Base-by-base conservation (phyloP, 345 rosid genomes). In the Hibiscus trionum region DNA sequence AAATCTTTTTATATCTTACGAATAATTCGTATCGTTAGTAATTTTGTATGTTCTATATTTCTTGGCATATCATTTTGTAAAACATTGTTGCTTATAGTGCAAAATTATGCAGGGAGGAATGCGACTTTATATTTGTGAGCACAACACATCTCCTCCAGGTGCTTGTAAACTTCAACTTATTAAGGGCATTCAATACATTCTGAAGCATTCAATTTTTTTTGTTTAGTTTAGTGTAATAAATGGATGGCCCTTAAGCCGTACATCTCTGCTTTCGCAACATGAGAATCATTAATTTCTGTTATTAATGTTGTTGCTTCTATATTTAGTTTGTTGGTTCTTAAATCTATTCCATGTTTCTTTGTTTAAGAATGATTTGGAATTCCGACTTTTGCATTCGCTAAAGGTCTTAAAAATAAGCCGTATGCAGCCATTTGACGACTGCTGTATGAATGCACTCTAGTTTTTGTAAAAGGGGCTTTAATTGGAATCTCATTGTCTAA, bases 71-170 rank as follows among this genome's bases (percentile, higher is more conserved):
- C 11, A 42, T 42, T 42, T 42, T 42, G 46, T 42, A 42, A 8
- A 42, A 42, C 46, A 42, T 14, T 12, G 19, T 66, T 66, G 3
- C 26, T 75, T 50, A 52, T 61, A 21, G 42, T 47, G 11, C 2
- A 69, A 71, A 31, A 72, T 55, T 79, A 61, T 84, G 75, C 92
- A 93, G 98, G 97, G 92, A 73, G 90, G 90, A 69, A 73, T 88
- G 88, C 84, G 86, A 71, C 92, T 88, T 27, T 93, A 93, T 58
- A 67, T 91, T 26, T 89, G 97, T 78, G 93, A 89, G 71, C 98
- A 85, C 74, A 89, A 93, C 76, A 91, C 96, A 21, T 73, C 88
- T 49, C 96, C 97, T 7, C 90, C 97, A 75, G 98, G 91, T 89
- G 59, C 59, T n/a, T 74, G 64, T 57, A 11, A 59, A 49, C 77